Evolutionary conservation across 805 yeast genomes (phyloP), one percentile per base, ranked within the genome.

Genomic region (Zygotorulaspora danielsina): DNA sequence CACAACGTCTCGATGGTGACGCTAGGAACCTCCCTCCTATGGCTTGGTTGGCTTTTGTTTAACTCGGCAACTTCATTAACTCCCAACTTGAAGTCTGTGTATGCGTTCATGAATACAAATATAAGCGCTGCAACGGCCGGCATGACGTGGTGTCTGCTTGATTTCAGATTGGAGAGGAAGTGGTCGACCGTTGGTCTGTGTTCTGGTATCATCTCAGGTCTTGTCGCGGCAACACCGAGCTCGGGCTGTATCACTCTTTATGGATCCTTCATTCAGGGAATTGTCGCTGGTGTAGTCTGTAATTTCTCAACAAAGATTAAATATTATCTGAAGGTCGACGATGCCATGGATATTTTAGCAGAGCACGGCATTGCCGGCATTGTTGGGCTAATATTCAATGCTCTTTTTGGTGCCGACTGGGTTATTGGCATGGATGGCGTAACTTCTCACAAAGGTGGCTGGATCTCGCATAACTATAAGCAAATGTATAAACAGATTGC

Each of bases 301-400:
- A 90, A 90, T 69, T 84, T 84, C 56, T 70, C 95, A 41, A 90
- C 97, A 33, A 84, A 87, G 55, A 67, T 90, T 61, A 90, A 90
- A 65, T 85, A 83, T 59, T 65, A 85, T 47, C 67, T 84, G 33
- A 73, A 75, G 43, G 88, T 90, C 36, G 97, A 93, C 63, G 98
- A 90, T 66, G 81, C 96, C 2, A 69, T 93, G 53, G 97, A 93
- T 81, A 79, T 88, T 36, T 73, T 90, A 60, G 97, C 97, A n/a
- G 97, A 90, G 77, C 98, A 90, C 80, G 97, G 96, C 35, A 73
- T 90, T 53, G 97, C 97, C 0, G 98, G 98, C 21, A 73, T 89
- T 33, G 73, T 90, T 32, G 97, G 98, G 0, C 71, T 89, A 34
- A 42, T 90, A n/a, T 88, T 87, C 68, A 88, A 87, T 58, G 96